A percentile compares a stretch with the other conserved stretches of the same genome.
phyloP scores from a whole-genome alignment of 139 green algal genomes.

The Chlamydomonas urium region DNA sequence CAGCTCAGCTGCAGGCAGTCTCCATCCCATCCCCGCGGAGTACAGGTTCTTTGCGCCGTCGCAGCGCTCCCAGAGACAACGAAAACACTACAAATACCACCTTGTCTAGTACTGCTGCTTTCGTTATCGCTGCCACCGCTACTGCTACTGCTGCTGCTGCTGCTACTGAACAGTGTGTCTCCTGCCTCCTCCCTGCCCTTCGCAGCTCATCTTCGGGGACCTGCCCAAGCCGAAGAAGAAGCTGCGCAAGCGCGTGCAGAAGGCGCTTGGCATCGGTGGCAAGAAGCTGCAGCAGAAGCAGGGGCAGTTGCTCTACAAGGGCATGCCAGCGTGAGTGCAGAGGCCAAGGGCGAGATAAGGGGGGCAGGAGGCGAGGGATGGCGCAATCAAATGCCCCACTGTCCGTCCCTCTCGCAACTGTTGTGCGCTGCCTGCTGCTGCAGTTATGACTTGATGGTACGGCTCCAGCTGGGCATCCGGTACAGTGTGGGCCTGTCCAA shows the following conservation, averaged over 20 bases:
- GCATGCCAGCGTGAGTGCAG: constrained; percentile 39
- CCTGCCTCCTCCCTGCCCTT: not conserved
- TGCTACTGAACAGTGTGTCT: not conserved
- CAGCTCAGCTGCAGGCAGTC: too few relatives aligned
- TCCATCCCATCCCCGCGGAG: too few relatives aligned
- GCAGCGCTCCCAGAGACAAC: too few relatives aligned
- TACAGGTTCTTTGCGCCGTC: too few relatives aligned
- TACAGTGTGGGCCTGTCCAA: constrained; percentile 59
- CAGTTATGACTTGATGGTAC: constrained; percentile 90
- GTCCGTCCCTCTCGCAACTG: not conserved
- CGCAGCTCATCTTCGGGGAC: constrained; percentile 15
- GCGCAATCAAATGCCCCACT: not conserved
- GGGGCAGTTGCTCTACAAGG: constrained; percentile 57
- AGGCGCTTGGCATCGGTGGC: constrained; percentile 33
- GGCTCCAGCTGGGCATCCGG: constrained; percentile 87
- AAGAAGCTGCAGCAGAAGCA: constrained; percentile 55
- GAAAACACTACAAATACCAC: too few relatives aligned
- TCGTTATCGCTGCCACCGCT: too few relatives aligned
- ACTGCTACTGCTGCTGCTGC: too few relatives aligned
- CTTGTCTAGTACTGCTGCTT: too few relatives aligned
- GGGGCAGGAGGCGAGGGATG: not conserved
- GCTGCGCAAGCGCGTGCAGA: constrained; percentile 19
- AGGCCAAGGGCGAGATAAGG: not conserved
- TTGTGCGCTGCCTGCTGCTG: not conserved
- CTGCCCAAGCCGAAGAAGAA: constrained; percentile 11